phyloP scores from a whole-genome alignment of 208 protist species.

The Pavlovales sp. region DNA sequence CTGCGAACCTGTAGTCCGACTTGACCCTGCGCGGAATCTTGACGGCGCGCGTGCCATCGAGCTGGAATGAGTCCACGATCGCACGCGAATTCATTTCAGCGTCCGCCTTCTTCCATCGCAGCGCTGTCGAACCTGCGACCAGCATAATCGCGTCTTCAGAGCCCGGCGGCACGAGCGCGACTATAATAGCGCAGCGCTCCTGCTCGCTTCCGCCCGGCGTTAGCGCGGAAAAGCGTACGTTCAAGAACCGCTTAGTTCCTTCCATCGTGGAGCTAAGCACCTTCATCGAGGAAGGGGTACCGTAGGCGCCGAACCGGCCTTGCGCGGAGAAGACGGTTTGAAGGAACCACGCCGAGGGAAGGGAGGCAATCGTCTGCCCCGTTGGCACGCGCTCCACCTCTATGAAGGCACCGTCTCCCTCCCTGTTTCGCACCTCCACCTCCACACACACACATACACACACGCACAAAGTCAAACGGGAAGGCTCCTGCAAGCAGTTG shows the following conservation, averaged over 20 bases:
- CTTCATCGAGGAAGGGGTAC: too few species aligned
- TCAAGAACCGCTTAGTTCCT: not conserved
- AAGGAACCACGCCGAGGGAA: not conserved
- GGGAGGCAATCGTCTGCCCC: not conserved
- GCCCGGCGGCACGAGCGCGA: not conserved
- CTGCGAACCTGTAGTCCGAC: not conserved
- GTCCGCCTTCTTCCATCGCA: not conserved
- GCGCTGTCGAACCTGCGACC: not conserved
- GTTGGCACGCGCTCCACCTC: not conserved
- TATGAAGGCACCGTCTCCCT: not conserved
- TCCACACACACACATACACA: too few species aligned
- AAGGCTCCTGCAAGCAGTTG: too few species aligned
- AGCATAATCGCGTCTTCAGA: not conserved
- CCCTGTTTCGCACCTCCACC: not conserved
- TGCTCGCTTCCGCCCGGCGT: not conserved
- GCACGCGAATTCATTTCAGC: too few species aligned
- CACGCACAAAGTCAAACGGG: too few species aligned
- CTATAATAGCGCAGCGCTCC: not conserved
- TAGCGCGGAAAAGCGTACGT: not conserved
- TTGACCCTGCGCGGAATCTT: not conserved
- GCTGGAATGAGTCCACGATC: not conserved
- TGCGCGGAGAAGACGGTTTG: not conserved
- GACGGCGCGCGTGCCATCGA: not conserved
- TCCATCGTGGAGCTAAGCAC: too few species aligned
- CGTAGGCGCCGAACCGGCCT: not conserved